These are phyloP conservation scores for Zygoascus biomembranicola DNA, from an alignment of 805 yeast genomes.

Conservation along the genomic window DNA sequence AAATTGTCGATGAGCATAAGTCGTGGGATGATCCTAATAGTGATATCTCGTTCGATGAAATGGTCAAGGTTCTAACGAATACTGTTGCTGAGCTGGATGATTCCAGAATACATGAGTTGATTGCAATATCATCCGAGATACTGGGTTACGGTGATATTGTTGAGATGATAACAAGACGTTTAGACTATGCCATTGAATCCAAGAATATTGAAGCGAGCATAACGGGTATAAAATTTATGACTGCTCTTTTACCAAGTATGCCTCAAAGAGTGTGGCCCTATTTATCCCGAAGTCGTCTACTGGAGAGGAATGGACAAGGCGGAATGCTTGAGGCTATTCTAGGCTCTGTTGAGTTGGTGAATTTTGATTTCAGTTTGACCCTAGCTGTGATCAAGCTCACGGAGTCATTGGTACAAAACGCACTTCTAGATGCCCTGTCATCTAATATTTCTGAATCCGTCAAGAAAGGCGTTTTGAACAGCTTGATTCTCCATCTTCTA, in stretches of 20 bases:
- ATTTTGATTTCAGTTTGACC: constrained; percentile 60
- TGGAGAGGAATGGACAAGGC: constrained; percentile 55
- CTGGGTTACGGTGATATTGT: constrained; percentile 37
- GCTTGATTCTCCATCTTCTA: constrained; percentile 48
- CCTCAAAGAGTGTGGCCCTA: constrained; percentile 76
- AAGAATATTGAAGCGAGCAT: constrained; percentile 41
- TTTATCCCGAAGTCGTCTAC: constrained; percentile 54
- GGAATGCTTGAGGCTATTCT: constrained; percentile 55
- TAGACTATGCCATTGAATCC: constrained; percentile 58
- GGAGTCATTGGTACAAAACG: constrained; percentile 42
- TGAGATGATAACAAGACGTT: constrained; percentile 54
- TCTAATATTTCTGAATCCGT: constrained; percentile 31
- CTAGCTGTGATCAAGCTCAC: constrained; percentile 49
- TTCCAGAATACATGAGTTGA: background rate
- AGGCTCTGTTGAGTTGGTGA: constrained; percentile 64
- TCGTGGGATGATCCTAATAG: constrained; percentile 25
- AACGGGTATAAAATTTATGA: constrained; percentile 42
- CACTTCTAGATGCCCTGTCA: constrained; percentile 28
- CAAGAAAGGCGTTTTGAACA: constrained; percentile 48
- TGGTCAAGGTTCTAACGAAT: background rate
- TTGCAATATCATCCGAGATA: constrained; percentile 1
- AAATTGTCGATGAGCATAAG: constrained; percentile 38
- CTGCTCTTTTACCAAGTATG: constrained; percentile 38
- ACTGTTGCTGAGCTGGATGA: background rate
- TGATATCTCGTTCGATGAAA: background rate